These are phyloP conservation scores for Friedmanniomyces endolithicus DNA, from an alignment of 495 filamentous ascomycete species.

Conservation along the genomic window DNA sequence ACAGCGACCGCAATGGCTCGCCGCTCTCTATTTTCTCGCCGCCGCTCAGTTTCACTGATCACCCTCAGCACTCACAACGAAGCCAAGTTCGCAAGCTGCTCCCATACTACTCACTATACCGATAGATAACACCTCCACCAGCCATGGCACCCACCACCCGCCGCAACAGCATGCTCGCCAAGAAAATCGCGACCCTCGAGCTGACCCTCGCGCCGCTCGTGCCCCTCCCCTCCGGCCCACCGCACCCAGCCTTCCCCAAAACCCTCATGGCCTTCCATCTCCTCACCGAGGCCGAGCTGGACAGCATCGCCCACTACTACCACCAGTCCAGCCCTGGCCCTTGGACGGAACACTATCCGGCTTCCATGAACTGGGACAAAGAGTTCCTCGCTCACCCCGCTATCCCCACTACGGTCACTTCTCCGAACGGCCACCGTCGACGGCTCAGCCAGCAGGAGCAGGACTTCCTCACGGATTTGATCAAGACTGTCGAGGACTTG, in stretches of 20 bases:
- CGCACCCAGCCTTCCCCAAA: conserved; percentile 54
- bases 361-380: conserved; percentile 34
- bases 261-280: conserved; percentile 62
- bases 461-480: conserved; percentile 8
- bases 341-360: conserved; percentile 52
- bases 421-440: not conserved
- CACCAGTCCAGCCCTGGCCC: conserved; percentile 51
- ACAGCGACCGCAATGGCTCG: not conserved
- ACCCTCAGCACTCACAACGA: not conserved
- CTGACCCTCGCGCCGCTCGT: conserved; percentile 46
- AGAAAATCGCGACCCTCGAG: conserved; percentile 25
- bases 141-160: conserved; percentile 17
- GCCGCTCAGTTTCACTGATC: not conserved
- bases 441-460: conserved; percentile 9
- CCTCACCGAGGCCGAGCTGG: conserved; percentile 56
- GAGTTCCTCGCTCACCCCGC: conserved; percentile 21
- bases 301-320: conserved; percentile 60
- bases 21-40: not conserved
- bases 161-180: conserved; percentile 19
- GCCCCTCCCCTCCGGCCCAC: conserved; percentile 42
- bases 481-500: conserved; percentile 15
- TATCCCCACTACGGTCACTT: not conserved
- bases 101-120: too few relatives aligned
- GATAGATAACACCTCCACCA: not conserved
- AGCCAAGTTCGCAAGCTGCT: too few relatives aligned